Base-by-base conservation (phyloP, 1,139 yeast species). In the Debaryomyces psychrophilus region DNA sequence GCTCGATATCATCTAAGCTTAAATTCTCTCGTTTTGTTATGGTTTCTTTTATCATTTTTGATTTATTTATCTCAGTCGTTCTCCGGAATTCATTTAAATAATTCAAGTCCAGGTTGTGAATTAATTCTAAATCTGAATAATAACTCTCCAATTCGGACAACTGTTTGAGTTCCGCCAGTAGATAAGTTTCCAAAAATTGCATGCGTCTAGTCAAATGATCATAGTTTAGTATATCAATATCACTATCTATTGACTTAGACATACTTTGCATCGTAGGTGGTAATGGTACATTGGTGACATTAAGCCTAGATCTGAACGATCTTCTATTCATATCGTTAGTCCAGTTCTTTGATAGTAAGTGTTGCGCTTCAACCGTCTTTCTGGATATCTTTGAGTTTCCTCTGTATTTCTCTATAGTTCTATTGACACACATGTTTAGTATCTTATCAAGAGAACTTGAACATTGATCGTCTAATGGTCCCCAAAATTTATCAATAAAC, bases 151-250 rank as follows among this genome's bases (percentile, higher is more conserved):
- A 55, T n/a, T 69, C 73, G 20, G 59, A 55, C 38, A 73, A 55
- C 49, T 74, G 79, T 45, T 68, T 67, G 31, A 67, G 44, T 48
- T 73, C 79, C 0, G 79, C 79, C 69, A 64, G 71, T 12, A 73
- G 56, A 50, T 68, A 68, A 0, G 76, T 69, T 50, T 73, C 77
- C 41, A 72, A 53, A 37, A 62, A 60, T 15, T 61, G 59, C 47
- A 67, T 71, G 9, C 69, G 56, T 33, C 69, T 57, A 7, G 52
- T 49, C 17, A 72, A 58, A 20, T 56, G 62, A 50, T 74, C 78
- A 37, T 60, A 61, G 50, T 61, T 65, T 34, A 74, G 58, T 1
- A 70, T 60, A 36, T 67, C 69, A 6, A 58, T 53, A n/a, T 60
- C 59, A 27, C 54, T 59, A 37, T 51, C 54, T 14, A 51, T 54